Base-by-base conservation (phyloP, 306 rosid species). In the Neltuma alba region DNA sequence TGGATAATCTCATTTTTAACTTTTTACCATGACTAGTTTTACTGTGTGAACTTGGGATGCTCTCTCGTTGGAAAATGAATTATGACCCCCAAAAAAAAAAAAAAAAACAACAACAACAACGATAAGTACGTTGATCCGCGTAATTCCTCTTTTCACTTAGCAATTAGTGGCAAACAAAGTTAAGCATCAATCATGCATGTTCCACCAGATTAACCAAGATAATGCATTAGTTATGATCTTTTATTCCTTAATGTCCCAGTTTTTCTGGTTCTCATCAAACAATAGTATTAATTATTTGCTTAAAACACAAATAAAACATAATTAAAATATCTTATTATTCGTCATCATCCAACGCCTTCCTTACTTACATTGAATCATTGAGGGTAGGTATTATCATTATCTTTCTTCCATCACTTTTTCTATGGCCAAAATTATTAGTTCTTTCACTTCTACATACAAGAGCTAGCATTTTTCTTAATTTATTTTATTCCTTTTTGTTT, bases 91-190 rank as follows among this genome's bases (percentile, higher is more conserved):
- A n/a, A n/a, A n/a, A n/a, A n/a, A n/a, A n/a, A n/a, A 40, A 38
- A 21, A 40, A 52, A 52, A 66, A 21, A 45, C 34, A 28, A 62
- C 40, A 37, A 73, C 67, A n/a, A n/a, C n/a, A n/a, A n/a, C n/a
- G n/a, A n/a, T n/a, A n/a, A n/a, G n/a, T 18, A 74, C 58, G 69
- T 74, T 36, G 71, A 23, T 63, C 60, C 62, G 47, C 83, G 80
- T 58, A 74, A 67, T 83, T 21, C 42, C 28, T 66, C 47, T 66
- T 55, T 44, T 73, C 57, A 41, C 45, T 23, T 65, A 66, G 65
- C 10, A 37, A 25, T 66, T 4, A 47, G 62, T 58, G 73, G 66
- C 57, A 74, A 52, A 77, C 68, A 82, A 82, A 78, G 83, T 55
- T 33, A 14, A 58, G 67, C 66, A 55, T 28, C 67, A 74, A 78